Evolutionary conservation across 2,329 filamentous ascomycete genomes (phyloP), one percentile per base, ranked within the genome.

Genomic region (Aspergillus neotritici): DNA sequence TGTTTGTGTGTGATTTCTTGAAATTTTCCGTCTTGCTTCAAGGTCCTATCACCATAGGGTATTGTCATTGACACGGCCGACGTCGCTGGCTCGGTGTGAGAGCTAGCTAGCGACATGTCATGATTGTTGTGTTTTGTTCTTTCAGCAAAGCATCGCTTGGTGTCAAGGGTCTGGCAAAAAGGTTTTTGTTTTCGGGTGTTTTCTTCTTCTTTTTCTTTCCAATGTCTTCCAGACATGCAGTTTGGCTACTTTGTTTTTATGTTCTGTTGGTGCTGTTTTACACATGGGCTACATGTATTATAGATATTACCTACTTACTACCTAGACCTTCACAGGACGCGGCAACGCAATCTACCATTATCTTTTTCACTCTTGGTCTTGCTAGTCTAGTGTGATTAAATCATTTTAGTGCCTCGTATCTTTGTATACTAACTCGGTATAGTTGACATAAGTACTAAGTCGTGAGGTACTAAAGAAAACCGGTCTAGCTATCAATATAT

Each of bases 71-170:
- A 41, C 38, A 44, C 44, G 47, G 43, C 47, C 40, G 35, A 16
- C 37, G 31, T 35, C 33, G 33, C 34, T 35, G 14, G 10, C 14
- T 41, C 30, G 25, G 29, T 34, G n/a, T 25, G 21, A 25, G 21
- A 25, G 21, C 21, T 25, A 25, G 7, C 5, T 3, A 3, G 17
- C 21, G 1, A 25, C 21, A 25, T 25, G 21, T 40, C 44, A 41
- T 45, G 37, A 46, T 31, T 35, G 17, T 30, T 40, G 25, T 46
- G 33, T 39, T 35, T 37, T 40, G 32, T 44, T 44, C 31, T 30
- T 41, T 42, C 13, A 37, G 31, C 46, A 47, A 25, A 37, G 41
- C 34, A 48, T 45, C 31, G 37, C 34, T 37, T 40, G 46, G 46
- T 35, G 46, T 40, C 46, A 29, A 30, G 46, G 42, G 40, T 34